These are phyloP conservation scores for Aethionema arabicum DNA, from an alignment of 345 rosid species.

Conservation along the genomic window DNA sequence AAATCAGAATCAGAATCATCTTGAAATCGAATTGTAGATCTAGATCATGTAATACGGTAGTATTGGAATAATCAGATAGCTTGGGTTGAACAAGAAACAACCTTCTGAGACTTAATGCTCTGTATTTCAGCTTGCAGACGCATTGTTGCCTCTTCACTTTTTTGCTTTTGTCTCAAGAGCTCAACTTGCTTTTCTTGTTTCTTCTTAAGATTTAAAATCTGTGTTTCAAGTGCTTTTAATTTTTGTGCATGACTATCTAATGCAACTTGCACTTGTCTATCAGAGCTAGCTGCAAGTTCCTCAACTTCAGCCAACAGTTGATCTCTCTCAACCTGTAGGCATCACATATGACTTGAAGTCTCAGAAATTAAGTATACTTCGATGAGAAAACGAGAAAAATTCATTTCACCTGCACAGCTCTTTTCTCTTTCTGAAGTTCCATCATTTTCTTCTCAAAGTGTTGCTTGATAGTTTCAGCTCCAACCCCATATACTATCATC, in stretches of 20 bases:
- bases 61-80: background rate
- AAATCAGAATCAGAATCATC: conserved; percentile 16
- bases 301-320: conserved; percentile 57
- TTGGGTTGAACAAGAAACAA: conserved; percentile 24
- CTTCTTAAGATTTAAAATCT: conserved; percentile 74
- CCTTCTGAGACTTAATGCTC: conserved; percentile 76
- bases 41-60: background rate
- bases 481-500: conserved; percentile 61
- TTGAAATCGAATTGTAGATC: conserved; percentile 12
- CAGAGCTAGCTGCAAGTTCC: conserved; percentile 58
- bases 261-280: conserved; percentile 52
- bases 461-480: conserved; percentile 60
- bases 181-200: conserved; percentile 77
- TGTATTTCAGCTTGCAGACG: conserved; percentile 75
- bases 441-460: conserved; percentile 69
- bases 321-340: conserved; percentile 67
- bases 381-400: conserved; percentile 23
- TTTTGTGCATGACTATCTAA: conserved; percentile 61
- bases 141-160: conserved; percentile 75
- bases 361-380: conserved; percentile 6
- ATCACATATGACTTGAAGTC: conserved; percentile 23
- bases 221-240: conserved; percentile 64
- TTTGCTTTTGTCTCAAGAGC: conserved; percentile 67
- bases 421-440: conserved; percentile 79
- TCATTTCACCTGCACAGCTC: conserved; percentile 47